A percentile compares a stretch with the other conserved stretches of the same genome.
These are phyloP conservation scores for Neoboletus brunneissimus DNA, from an alignment of 768 basidiomycete species.

Conservation along the genomic window DNA sequence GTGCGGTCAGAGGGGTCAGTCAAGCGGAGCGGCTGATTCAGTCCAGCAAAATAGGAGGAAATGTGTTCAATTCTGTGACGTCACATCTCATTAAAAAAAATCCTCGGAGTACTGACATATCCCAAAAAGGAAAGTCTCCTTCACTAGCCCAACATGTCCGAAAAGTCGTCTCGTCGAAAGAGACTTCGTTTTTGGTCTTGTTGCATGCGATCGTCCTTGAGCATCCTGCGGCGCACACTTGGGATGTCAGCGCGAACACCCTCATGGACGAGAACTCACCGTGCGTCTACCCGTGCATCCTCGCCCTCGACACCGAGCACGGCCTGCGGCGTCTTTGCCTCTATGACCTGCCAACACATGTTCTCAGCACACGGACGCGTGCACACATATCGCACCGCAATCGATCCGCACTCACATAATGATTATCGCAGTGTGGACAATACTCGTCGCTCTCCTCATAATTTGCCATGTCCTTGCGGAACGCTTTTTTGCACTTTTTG, in stretches of 20 bases:
- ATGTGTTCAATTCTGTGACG: conserved; percentile 17
- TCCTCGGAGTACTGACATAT: conserved; percentile 11
- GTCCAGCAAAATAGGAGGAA: conserved; percentile 18
- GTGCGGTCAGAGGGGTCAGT: conserved; percentile 12
- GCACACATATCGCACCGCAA: not conserved
- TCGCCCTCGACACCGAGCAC: conserved; percentile 87
- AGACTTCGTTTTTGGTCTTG: conserved; percentile 47
- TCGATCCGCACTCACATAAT: conserved; percentile 67
- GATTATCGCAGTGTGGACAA: conserved; percentile 98
- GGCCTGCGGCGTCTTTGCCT: conserved; percentile 88
- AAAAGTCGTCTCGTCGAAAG: conserved; percentile 48
- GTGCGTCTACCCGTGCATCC: conserved; percentile 81
- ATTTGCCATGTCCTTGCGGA: conserved; percentile 87
- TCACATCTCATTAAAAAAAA: conserved; percentile 4
- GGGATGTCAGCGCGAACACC: not conserved
- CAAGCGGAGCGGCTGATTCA: conserved; percentile 11
- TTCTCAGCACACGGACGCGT: not conserved
- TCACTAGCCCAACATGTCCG: conserved; percentile 41
- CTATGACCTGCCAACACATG: conserved; percentile 63
- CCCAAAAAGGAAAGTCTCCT: conserved; percentile 10
- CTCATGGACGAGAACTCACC: conserved; percentile 49
- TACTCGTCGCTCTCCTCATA: conserved; percentile 99
- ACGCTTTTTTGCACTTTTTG: conserved; percentile 94
- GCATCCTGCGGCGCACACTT: conserved; percentile 52
- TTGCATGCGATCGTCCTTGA: conserved; percentile 83